These are phyloP conservation scores for Eucalyptus curtisii DNA, from an alignment of 345 rosid genomes.

Conservation along the genomic window DNA sequence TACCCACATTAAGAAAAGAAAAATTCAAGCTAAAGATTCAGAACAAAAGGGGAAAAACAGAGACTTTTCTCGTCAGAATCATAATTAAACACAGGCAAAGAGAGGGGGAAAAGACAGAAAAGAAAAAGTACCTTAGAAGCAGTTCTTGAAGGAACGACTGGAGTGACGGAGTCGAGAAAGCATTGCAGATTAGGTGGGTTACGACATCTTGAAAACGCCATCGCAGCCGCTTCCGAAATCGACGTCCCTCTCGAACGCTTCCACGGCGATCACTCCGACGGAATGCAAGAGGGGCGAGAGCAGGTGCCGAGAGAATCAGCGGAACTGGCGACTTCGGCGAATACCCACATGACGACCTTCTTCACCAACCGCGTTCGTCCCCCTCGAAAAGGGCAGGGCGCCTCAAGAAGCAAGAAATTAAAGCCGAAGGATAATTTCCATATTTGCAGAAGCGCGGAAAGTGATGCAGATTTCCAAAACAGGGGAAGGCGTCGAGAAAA, in stretches of 20 bases:
- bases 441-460: background rate
- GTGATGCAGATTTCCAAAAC: background rate
- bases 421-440: background rate
- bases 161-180: slow-evolving; percentile 38
- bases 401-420: background rate
- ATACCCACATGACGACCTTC: background rate
- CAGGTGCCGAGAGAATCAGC: background rate
- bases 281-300: background rate
- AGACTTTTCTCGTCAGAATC: background rate
- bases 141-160: slow-evolving; percentile 28
- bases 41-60: background rate
- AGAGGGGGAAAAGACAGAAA: background rate
- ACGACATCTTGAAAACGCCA: background rate
- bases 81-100: background rate
- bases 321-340: background rate
- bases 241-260: background rate
- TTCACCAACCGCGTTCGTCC: background rate
- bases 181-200: slow-evolving; percentile 20
- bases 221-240: background rate
- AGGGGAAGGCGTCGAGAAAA: background rate
- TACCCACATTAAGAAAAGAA: background rate
- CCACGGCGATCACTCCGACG: background rate
- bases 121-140: slow-evolving; percentile 26
- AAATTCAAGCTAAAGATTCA: background rate
- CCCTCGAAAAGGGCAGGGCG: background rate